Evolutionary conservation across 345 rosid species (phyloP).

Genomic region (Mallotus nudiflorus): DNA sequence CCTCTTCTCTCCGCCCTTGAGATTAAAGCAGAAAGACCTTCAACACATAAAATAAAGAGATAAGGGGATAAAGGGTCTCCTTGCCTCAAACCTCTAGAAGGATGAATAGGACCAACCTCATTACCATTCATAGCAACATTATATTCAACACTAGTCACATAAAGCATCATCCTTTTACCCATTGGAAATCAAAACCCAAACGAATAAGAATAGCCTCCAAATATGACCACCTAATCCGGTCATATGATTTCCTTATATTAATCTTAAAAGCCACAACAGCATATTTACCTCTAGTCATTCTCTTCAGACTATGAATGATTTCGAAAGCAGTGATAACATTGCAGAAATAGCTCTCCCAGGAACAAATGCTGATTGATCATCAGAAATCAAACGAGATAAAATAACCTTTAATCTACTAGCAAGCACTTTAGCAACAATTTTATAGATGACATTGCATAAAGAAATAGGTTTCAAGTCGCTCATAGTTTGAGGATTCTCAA

Average conservation of each 20-base stretch:
- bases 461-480: no score
- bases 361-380: conserved; percentile 10
- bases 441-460: no score
- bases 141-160: not conserved
- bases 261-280: no score
- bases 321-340: not conserved
- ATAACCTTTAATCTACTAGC: not conserved
- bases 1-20: not conserved
- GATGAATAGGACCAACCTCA: not conserved
- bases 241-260: not conserved
- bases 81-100: not conserved
- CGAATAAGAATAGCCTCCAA: not conserved
- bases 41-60: not conserved
- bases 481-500: no score
- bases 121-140: not conserved
- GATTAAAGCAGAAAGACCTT: not conserved
- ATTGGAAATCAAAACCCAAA: not conserved
- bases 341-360: not conserved
- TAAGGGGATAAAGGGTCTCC: not conserved
- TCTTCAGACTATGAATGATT: not conserved
- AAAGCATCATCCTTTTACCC: not conserved
- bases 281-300: not conserved
- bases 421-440: no score
- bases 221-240: not conserved
- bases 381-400: conserved; percentile 20